These are phyloP conservation scores for Bocquillonia castaneifolia DNA, from an alignment of 441 rosid genomes.

Conservation along the genomic window DNA sequence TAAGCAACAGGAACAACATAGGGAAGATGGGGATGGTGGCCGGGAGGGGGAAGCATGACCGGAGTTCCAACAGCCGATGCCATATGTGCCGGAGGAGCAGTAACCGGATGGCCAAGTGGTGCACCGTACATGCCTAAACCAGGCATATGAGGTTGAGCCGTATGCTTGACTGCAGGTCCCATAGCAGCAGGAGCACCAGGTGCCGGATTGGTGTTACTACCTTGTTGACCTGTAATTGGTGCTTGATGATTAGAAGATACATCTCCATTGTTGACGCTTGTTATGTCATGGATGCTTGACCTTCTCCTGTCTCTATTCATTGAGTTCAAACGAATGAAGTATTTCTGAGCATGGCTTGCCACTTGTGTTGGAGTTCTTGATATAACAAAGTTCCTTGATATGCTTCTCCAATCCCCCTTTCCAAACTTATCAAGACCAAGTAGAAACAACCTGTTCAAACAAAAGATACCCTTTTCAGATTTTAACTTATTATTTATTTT, in stretches of 20 bases:
- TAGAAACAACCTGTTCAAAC: constrained; percentile 63
- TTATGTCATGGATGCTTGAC: constrained; percentile 94
- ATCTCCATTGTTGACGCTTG: constrained; percentile 67
- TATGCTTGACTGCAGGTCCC: constrained; percentile 37
- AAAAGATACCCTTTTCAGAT: background rate
- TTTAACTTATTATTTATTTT: background rate
- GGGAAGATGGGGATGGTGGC: constrained; percentile 37
- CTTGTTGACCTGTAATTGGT: constrained; percentile 80
- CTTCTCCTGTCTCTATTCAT: constrained; percentile 91
- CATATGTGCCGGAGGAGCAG: constrained; percentile 52
- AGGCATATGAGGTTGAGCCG: constrained; percentile 45
- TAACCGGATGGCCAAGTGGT: constrained; percentile 64
- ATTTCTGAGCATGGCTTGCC: constrained; percentile 94
- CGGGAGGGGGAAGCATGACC: constrained; percentile 70
- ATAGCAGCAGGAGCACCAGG: constrained; percentile 26
- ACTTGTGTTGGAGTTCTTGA: constrained; percentile 97
- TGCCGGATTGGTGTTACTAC: constrained; percentile 36
- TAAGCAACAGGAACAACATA: constrained; percentile 61
- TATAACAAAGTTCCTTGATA: constrained; percentile 85
- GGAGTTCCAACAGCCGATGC: constrained; percentile 81
- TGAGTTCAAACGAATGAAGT: constrained; percentile 80
- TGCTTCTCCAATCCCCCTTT: constrained; percentile 97
- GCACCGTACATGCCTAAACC: constrained; percentile 66
- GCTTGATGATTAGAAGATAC: constrained; percentile 56
- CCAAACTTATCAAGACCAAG: constrained; percentile 93